Base-by-base conservation (phyloP, 345 rosid species). In the Orychophragmus violaceus region DNA sequence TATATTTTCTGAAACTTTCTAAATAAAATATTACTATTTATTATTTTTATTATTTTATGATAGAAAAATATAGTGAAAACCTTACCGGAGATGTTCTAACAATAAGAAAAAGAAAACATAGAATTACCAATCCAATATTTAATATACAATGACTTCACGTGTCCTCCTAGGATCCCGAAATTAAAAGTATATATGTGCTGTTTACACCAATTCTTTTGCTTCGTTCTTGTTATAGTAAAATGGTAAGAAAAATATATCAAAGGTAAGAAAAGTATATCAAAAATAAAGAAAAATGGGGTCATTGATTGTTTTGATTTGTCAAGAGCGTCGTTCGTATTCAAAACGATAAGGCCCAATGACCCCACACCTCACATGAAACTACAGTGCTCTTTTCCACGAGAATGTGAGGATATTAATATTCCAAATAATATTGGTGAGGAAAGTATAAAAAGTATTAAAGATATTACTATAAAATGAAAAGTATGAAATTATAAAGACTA, bases 351-450 rank as follows among this genome's bases (percentile, higher is more conserved):
- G 64, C 8, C 1, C 54, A 63, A 46, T n/a, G 65, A 64, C 76
- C 76, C 76, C 44, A 72, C 71, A 37, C 24, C 24, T 64, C 71
- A 65, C 71, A 72, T 72, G 76, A 72, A 65, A 61, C 71, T 49
- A 36, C 76, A 65, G 71, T 58, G 66, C 30, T 16, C 39, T 58
- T n/a, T 57, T 64, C 70, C 66, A 49, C 12, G 8, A 57, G 39
- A 49, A 55, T 62, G 5, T n/a, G 62, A 42, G 56, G 48, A 32
- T 51, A 30, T 25, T 32, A 63, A 54, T 21, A 30, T 44, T 22
- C 5, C 50, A 22, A 60, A 28, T 29, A 37, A 59, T 8, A 59
- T 37, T 69, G 24, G 13, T 49, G 39, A 69, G 23, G 22, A 33
- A 58, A 41, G 24, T 35, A 45, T 2, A 23, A n/a, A 50, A 7